Percentiles rank a stretch among this genome's conserved stretches.
Evolutionary conservation across 768 basidiomycete species (phyloP).

Genomic region (Leucosporidium yakuticum): DNA sequence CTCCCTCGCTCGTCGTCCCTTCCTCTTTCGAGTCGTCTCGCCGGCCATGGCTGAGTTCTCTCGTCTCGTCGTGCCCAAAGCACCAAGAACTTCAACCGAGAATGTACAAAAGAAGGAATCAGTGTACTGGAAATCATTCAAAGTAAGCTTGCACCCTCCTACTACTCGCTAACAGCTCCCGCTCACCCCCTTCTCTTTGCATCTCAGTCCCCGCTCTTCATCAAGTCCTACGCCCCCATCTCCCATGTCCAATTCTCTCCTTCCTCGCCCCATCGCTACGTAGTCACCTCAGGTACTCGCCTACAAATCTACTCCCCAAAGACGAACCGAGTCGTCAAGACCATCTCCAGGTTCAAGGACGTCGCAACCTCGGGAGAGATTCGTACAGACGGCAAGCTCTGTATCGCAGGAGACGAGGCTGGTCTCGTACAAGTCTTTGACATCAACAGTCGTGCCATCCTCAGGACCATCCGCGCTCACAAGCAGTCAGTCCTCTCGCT

Average conservation of each 20-base stretch:
- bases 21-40: not conserved
- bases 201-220: conserved; percentile 52
- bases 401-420: conserved; percentile 90
- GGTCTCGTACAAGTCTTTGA: conserved; percentile 90
- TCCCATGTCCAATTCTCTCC: conserved; percentile 89
- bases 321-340: conserved; percentile 93
- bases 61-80: conserved; percentile 26
- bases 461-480: conserved; percentile 85
- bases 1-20: too few relatives aligned
- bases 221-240: conserved; percentile 94
- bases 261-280: conserved; percentile 83
- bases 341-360: conserved; percentile 94
- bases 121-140: conserved; percentile 36
- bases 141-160: conserved; percentile 38
- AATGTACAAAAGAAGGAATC: conserved; percentile 34
- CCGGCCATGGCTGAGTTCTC: conserved; percentile 32
- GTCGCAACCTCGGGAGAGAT: conserved; percentile 84
- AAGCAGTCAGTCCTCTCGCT: conserved; percentile 57
- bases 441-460: conserved; percentile 82
- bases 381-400: conserved; percentile 84
- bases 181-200: not conserved
- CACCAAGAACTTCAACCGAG: conserved; percentile 20
- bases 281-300: conserved; percentile 86
- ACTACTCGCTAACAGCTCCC: not conserved
- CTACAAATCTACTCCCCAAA: conserved; percentile 93